Conservation (phyloP, 129 eudicot species). For the Pulicaria dysenterica region DNA sequence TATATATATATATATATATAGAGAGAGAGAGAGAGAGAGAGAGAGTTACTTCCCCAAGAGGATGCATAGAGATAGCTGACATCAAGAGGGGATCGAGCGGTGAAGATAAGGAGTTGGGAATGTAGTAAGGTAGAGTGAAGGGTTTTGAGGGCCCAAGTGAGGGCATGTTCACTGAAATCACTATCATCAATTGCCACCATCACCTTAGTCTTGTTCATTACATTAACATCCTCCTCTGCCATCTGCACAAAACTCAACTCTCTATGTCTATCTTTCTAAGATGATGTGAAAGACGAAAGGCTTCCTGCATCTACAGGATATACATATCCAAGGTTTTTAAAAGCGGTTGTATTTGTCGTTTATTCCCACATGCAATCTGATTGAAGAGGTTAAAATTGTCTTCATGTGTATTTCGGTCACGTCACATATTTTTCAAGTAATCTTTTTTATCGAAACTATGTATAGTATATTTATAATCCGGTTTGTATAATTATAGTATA, state of each 20-base stretch:
- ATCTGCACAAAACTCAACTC: constrained; percentile 19
- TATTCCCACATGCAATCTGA: constrained; percentile 1
- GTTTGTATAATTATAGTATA: too few species aligned
- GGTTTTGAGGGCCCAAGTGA: constrained; percentile 40
- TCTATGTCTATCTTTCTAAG: not conserved
- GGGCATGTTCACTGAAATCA: constrained; percentile 38
- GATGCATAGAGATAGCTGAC: constrained; percentile 35
- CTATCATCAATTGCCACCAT: constrained; percentile 58
- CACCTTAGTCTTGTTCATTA: constrained; percentile 31
- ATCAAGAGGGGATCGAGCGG: constrained; percentile 18
- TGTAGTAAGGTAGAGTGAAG: constrained; percentile 24
- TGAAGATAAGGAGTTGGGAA: constrained; percentile 34
- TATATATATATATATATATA: too few species aligned
- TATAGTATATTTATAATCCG: too few species aligned
- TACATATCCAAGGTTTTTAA: too few species aligned
- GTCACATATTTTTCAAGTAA: too few species aligned
- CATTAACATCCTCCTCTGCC: constrained; percentile 9
- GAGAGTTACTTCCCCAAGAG: constrained; percentile 33
- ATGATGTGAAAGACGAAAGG: not conserved
- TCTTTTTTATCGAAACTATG: too few species aligned
- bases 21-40: not conserved
- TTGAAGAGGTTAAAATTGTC: constrained; percentile 23
- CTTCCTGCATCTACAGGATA: not conserved
- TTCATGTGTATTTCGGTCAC: constrained; percentile 11
- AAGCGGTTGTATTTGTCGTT: not conserved